Conservation (phyloP, 306 rosid genomes). For the Rosa rugosa region DNA sequence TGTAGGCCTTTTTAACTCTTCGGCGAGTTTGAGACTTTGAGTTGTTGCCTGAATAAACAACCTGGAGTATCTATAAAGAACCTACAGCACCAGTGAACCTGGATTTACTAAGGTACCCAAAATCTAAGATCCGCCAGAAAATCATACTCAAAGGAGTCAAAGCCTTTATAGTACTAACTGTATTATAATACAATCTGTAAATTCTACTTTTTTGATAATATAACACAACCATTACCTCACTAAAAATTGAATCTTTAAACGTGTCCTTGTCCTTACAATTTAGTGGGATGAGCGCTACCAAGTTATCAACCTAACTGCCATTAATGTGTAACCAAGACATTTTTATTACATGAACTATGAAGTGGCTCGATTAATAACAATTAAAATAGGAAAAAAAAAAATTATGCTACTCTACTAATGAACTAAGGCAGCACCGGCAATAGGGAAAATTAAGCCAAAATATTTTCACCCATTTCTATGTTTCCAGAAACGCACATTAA, state of each 20-base stretch:
- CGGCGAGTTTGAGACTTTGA: too few relatives aligned
- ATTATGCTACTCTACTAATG: not conserved
- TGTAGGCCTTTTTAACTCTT: too few relatives aligned
- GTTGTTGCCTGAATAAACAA: too few relatives aligned
- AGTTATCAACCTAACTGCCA: constrained; percentile 19
- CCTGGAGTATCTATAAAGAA: too few relatives aligned
- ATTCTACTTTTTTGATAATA: not conserved
- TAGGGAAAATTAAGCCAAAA: constrained; percentile 3
- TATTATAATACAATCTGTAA: too few relatives aligned
- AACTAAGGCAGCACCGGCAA: constrained; percentile 9
- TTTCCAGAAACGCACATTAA: not conserved
- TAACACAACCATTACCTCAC: constrained; percentile 1
- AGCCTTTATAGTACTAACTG: too few relatives aligned
- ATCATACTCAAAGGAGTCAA: too few relatives aligned
- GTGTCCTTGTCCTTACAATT: not conserved
- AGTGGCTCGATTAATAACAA: not conserved
- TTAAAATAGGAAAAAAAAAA: not conserved
- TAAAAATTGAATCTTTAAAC: not conserved
- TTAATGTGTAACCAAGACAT: not conserved
- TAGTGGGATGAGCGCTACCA: not conserved
- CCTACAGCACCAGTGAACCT: too few relatives aligned
- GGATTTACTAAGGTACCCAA: too few relatives aligned
- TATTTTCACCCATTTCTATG: constrained; percentile 14
- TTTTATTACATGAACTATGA: not conserved
- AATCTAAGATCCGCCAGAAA: too few relatives aligned